A percentile compares a stretch with the other conserved stretches of the same genome.
phyloP scores from a whole-genome alignment of 2,329 filamentous ascomycete species.

The Xylaria sp. region DNA sequence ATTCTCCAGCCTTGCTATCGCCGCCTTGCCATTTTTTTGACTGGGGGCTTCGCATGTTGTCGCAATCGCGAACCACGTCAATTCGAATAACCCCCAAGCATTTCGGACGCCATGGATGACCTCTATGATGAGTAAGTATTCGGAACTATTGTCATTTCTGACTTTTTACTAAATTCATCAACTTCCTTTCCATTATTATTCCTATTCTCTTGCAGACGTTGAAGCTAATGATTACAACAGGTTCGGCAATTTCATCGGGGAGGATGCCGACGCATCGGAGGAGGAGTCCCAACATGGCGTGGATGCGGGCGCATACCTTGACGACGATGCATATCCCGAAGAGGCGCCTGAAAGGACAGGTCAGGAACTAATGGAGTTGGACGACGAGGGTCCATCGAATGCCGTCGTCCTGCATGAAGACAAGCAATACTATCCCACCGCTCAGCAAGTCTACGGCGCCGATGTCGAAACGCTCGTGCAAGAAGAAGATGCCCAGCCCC shows the following conservation, averaged over 20 bases:
- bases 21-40: constrained; percentile 20
- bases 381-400: constrained; percentile 89
- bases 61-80: constrained; percentile 16
- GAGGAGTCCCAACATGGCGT: constrained; percentile 80
- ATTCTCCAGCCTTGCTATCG: constrained; percentile 17
- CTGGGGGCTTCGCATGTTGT: constrained; percentile 25
- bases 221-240: constrained; percentile 50
- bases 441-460: constrained; percentile 90
- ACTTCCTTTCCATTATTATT: too few relatives aligned
- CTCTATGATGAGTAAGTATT: constrained; percentile 86
- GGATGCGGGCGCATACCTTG: constrained; percentile 78
- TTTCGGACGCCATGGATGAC: constrained; percentile 74
- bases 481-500: constrained; percentile 93
- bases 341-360: constrained; percentile 68
- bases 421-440: constrained; percentile 99
- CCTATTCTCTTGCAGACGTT: neutral
- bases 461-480: constrained; percentile 96
- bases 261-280: constrained; percentile 82
- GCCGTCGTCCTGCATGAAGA: constrained; percentile 98
- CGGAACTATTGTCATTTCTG: neutral
- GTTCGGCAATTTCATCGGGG: constrained; percentile 98
- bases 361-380: constrained; percentile 92
- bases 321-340: constrained; percentile 78
- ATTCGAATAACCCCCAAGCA: constrained; percentile 35
- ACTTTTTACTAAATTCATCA: too few relatives aligned